phyloP scores from a whole-genome alignment of 208 protist species.

The Phytomonas francai region DNA sequence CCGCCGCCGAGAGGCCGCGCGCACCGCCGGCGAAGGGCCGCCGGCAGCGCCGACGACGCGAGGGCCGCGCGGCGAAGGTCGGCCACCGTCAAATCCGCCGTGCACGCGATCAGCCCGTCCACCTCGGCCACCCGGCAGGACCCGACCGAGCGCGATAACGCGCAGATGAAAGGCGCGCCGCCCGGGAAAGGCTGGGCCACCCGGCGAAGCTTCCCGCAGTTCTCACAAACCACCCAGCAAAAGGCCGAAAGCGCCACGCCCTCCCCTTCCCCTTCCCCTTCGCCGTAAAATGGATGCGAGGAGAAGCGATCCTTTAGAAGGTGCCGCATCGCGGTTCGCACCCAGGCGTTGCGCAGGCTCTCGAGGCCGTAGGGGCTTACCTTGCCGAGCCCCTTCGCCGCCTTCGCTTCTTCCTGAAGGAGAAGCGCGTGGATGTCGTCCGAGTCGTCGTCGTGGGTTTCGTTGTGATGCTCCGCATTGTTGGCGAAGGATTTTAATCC shows the following conservation, averaged over 20 bases:
- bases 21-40: too few species aligned
- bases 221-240: conserved; percentile 73
- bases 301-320: conserved; percentile 22
- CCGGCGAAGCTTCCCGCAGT: conserved; percentile 72
- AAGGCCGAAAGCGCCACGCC: conserved; percentile 47
- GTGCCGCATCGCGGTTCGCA: conserved; percentile 19
- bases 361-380: too few species aligned
- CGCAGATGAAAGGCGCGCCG: conserved; percentile 73
- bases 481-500: conserved; percentile 3
- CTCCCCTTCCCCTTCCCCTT: conserved; percentile 13
- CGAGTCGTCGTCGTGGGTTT: not conserved
- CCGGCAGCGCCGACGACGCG: not conserved
- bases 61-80: not conserved
- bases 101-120: conserved; percentile 31
- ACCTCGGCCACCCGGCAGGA: conserved; percentile 51
- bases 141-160: conserved; percentile 26
- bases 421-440: too few species aligned
- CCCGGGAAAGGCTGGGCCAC: conserved; percentile 80
- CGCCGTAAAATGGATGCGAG: not conserved
- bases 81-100: not conserved
- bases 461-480: conserved; percentile 4
- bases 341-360: conserved; percentile 29
- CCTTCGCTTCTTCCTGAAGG: too few species aligned
- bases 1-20: too few species aligned
- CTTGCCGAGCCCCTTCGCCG: too few species aligned